phyloP scores from a whole-genome alignment of 257 asterid genomes.

The Solanum pennellii region DNA sequence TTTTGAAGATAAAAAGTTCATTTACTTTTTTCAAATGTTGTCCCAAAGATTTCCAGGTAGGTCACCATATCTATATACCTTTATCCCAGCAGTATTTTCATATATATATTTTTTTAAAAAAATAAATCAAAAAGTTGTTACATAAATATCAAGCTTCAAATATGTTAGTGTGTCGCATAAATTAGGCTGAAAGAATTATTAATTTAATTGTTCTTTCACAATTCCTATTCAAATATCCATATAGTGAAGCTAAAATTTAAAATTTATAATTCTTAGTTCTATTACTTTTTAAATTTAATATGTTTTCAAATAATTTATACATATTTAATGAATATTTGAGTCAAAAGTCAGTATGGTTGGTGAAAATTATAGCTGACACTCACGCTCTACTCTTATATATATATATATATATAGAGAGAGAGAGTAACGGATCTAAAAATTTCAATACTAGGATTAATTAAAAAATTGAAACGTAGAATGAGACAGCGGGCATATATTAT shows the following conservation, averaged over 20 bases:
- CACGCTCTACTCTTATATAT: neutral
- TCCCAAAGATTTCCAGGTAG: slow-evolving; percentile 20
- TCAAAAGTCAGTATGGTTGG: neutral
- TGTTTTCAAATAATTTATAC: neutral
- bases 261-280: neutral
- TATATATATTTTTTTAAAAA: neutral
- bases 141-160: neutral
- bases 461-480: too few species aligned
- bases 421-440: neutral
- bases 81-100: neutral
- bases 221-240: neutral
- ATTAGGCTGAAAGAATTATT: neutral
- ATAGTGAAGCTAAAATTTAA: neutral
- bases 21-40: slow-evolving; percentile 20
- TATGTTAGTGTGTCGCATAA: neutral
- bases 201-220: neutral
- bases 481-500: too few species aligned
- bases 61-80: neutral
- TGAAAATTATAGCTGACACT: neutral
- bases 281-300: neutral
- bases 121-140: too few species aligned
- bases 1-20: slow-evolving; percentile 14
- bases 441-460: too few species aligned
- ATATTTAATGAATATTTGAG: neutral
- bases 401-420: neutral